A percentile compares a stretch with the other conserved stretches of the same genome.
Conservation (phyloP, 495 filamentous ascomycete genomes). For the Darksidea phi region DNA sequence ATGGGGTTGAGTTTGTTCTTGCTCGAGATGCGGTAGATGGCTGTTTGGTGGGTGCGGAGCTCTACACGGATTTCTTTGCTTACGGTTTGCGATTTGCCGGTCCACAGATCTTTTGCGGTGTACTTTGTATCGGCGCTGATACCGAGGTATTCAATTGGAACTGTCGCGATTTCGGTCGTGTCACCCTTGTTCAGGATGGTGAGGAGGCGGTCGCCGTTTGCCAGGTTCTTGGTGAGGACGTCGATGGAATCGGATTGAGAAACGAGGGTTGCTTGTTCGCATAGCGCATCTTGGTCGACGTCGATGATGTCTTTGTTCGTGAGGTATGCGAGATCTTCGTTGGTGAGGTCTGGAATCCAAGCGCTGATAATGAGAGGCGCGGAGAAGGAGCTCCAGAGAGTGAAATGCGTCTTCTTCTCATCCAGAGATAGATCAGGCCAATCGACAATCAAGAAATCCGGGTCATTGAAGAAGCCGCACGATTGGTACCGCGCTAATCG, state of each 20-base stretch:
- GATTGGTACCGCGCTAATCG: conserved; percentile 46
- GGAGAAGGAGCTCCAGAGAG: conserved; percentile 46
- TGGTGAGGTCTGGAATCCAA: conserved; percentile 43
- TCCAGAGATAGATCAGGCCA: conserved; percentile 42
- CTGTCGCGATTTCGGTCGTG: neutral
- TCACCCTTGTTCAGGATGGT: conserved; percentile 21
- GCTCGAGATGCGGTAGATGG: conserved; percentile 17
- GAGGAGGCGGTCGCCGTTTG: conserved; percentile 29
- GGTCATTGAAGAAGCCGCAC: conserved; percentile 50
- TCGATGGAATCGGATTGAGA: conserved; percentile 38
- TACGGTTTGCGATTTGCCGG: conserved; percentile 3
- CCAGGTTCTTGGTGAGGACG: conserved; percentile 29
- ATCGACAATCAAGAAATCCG: conserved; percentile 49
- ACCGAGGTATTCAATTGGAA: conserved; percentile 19
- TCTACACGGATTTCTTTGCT: neutral
- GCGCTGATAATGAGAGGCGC: conserved; percentile 49
- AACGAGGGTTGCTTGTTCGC: conserved; percentile 47
- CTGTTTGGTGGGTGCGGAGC: conserved; percentile 9
- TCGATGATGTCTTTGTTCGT: conserved; percentile 45
- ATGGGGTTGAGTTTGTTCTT: conserved; percentile 2
- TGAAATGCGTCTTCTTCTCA: conserved; percentile 48
- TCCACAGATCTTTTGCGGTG: conserved; percentile 24
- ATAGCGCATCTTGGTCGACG: conserved; percentile 47
- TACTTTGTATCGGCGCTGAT: conserved; percentile 9
- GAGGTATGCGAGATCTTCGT: conserved; percentile 42